A percentile compares a stretch with the other conserved stretches of the same genome.
Conservation (phyloP, 768 basidiomycete genomes). For the Hypholoma fasciculare region DNA sequence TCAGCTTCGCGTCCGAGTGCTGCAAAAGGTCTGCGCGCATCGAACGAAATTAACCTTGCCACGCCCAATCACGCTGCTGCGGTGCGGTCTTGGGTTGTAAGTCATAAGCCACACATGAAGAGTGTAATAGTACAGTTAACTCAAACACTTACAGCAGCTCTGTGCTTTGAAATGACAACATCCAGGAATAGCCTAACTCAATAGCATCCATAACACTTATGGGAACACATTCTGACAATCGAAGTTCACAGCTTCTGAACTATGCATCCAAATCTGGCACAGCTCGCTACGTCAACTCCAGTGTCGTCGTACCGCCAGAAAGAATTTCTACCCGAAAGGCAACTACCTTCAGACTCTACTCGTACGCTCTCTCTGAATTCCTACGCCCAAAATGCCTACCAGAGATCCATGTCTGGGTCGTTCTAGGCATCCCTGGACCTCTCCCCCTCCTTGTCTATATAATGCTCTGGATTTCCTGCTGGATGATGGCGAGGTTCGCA, state of each 20-base stretch:
- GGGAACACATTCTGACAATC: background rate
- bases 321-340: too few species aligned
- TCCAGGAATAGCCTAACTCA: background rate
- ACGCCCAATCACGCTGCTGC: slow-evolving; percentile 10
- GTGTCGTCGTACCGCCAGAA: too few species aligned
- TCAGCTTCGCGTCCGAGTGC: too few species aligned
- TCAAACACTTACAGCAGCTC: too few species aligned
- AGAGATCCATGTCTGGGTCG: background rate
- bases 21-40: too few species aligned
- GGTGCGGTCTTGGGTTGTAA: background rate
- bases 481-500: background rate
- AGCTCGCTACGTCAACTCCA: too few species aligned
- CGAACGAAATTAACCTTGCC: background rate
- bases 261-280: background rate
- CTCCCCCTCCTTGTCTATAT: background rate
- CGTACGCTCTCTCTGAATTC: background rate
- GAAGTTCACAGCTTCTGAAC: background rate
- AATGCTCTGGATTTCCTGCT: background rate
- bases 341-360: too few species aligned
- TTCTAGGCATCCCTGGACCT: background rate
- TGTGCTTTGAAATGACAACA: background rate
- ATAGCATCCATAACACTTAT: background rate
- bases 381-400: background rate
- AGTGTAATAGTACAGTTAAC: background rate
- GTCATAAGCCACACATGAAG: background rate